Percentiles rank a stretch among this genome's conserved stretches.
phyloP scores from a whole-genome alignment of 2,329 filamentous ascomycete species.

The Pseudocercospora macadamiae region DNA sequence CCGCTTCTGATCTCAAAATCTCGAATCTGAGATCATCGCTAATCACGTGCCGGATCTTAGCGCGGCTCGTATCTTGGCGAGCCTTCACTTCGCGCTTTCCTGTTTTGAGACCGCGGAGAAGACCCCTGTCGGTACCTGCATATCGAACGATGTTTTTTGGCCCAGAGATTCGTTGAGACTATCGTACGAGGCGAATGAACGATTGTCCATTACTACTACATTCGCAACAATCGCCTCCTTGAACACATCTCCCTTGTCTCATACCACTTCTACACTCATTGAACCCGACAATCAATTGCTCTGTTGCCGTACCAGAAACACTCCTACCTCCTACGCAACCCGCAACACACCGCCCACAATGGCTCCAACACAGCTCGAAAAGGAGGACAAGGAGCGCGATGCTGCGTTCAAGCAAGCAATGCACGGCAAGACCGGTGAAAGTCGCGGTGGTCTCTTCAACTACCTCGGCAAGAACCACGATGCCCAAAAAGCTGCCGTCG shows the following conservation, averaged over 20 bases:
- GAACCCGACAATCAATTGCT: no score
- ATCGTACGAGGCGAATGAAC: constrained; percentile 3
- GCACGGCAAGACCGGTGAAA: constrained; percentile 71
- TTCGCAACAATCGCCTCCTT: neutral
- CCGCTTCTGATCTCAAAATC: neutral
- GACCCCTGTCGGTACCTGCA: constrained; percentile 4
- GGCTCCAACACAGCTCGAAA: constrained; percentile 43
- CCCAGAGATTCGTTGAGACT: neutral
- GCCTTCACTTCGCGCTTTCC: neutral
- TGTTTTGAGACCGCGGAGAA: neutral
- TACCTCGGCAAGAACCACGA: constrained; percentile 81
- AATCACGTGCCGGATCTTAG: neutral
- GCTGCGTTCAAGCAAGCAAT: constrained; percentile 84
- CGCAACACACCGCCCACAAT: constrained; percentile 22
- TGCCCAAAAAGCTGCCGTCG: constrained; percentile 79
- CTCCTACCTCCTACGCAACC: no score
- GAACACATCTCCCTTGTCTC: neutral
- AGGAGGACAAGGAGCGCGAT: constrained; percentile 42
- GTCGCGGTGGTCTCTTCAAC: constrained; percentile 80
- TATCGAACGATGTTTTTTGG: constrained; percentile 1
- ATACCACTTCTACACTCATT: neutral
- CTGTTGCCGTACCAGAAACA: no score
- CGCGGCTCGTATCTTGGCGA: neutral
- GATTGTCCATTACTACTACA: neutral
- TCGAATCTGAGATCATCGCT: constrained; percentile 1